These are phyloP conservation scores for Ceratobasidium sp. DNA, from an alignment of 1,284 basidiomycete genomes.

Conservation along the genomic window DNA sequence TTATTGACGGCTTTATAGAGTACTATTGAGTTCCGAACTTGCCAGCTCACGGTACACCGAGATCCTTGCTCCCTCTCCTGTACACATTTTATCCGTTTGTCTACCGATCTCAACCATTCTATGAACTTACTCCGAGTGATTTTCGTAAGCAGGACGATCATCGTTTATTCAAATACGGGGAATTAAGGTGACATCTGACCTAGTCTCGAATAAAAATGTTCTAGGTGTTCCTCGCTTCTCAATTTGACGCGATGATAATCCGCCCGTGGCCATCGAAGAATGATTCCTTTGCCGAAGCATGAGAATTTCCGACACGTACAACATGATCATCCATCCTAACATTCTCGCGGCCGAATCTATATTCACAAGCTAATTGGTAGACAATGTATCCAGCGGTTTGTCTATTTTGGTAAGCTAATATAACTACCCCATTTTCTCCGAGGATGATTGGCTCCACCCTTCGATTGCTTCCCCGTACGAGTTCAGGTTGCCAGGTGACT, in stretches of 20 bases:
- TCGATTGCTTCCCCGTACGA: neutral
- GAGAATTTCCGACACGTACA: neutral
- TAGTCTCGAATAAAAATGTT: neutral
- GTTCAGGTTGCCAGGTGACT: neutral
- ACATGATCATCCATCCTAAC: neutral
- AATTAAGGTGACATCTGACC: conserved; percentile 21
- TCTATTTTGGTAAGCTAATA: neutral
- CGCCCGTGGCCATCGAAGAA: neutral
- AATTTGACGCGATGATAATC: conserved; percentile 2
- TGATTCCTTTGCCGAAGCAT: too few relatives aligned
- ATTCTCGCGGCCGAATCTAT: neutral
- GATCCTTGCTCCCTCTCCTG: neutral
- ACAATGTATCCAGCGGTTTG: neutral
- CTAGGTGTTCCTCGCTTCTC: neutral
- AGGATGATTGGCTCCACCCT: neutral
- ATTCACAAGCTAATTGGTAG: neutral
- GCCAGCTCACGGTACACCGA: neutral
- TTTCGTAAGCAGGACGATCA: neutral
- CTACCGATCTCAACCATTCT: neutral
- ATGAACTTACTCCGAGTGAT: neutral
- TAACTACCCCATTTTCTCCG: neutral
- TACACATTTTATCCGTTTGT: neutral
- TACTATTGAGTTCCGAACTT: neutral
- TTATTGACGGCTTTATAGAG: neutral
- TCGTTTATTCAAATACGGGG: neutral